Conservation (phyloP, 2,329 filamentous ascomycete species). For the Fusarium anthophilum region DNA sequence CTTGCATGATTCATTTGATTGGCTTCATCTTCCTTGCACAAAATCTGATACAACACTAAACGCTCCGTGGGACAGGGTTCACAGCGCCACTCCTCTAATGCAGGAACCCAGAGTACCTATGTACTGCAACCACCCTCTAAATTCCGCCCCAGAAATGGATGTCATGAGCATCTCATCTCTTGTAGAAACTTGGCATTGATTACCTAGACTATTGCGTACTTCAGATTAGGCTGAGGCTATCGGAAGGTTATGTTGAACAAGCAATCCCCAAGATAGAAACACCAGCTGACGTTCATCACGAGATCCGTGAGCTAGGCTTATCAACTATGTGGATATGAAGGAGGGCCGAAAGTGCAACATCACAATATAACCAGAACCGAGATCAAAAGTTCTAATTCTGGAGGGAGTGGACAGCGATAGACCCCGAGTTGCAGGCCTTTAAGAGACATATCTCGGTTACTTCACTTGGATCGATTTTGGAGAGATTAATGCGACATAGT, state of each 20-base stretch:
- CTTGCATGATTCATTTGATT: conserved; percentile 16
- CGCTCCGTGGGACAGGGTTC: conserved; percentile 3
- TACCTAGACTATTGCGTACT: conserved; percentile 1
- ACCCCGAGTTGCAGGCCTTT: neutral
- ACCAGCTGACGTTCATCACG: conserved; percentile 3
- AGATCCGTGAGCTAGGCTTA: conserved; percentile 22
- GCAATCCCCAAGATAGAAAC: conserved; percentile 22
- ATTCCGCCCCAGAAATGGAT: conserved; percentile 10
- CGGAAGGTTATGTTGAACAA: conserved; percentile 9
- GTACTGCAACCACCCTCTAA: neutral
- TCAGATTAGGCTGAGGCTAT: conserved; percentile 1
- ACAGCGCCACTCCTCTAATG: conserved; percentile 33
- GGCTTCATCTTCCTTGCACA: conserved; percentile 24
- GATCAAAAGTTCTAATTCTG: conserved; percentile 31
- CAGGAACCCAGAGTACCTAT: conserved; percentile 35
- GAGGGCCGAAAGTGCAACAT: conserved; percentile 13
- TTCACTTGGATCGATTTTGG: neutral
- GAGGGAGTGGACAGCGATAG: conserved; percentile 1
- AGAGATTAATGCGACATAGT: conserved; percentile 3
- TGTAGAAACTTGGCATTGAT: conserved; percentile 29
- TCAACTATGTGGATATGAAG: conserved; percentile 16
- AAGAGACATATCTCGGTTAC: conserved; percentile 21
- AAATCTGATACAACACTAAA: conserved; percentile 29
- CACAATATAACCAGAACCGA: conserved; percentile 28
- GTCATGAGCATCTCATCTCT: conserved; percentile 6